These are phyloP conservation scores for Artomyces pyxidatus DNA, from an alignment of 768 basidiomycete genomes.

Conservation along the genomic window DNA sequence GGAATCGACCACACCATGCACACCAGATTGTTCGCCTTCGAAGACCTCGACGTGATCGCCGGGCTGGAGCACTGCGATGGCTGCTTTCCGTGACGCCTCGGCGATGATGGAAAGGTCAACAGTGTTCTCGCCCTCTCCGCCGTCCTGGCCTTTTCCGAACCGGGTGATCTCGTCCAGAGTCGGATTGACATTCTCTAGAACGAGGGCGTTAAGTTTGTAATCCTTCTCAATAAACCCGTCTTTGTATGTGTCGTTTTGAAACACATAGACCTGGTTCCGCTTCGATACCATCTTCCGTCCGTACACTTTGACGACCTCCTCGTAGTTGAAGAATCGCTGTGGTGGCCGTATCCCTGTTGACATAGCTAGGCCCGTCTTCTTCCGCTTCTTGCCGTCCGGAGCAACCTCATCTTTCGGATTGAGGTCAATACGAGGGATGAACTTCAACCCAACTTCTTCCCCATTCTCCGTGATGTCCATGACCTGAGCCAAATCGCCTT, in stretches of 20 bases:
- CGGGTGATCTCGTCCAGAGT: slow-evolving; percentile 94
- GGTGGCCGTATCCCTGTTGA: slow-evolving; percentile 66
- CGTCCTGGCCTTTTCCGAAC: slow-evolving; percentile 73
- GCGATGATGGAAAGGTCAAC: slow-evolving; percentile 89
- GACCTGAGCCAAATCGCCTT: slow-evolving; percentile 92
- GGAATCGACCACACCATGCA: slow-evolving; percentile 87
- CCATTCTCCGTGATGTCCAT: slow-evolving; percentile 90
- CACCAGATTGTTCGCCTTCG: slow-evolving; percentile 91
- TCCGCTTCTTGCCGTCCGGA: slow-evolving; percentile 68
- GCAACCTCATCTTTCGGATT: slow-evolving; percentile 77
- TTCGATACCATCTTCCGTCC: slow-evolving; percentile 70
- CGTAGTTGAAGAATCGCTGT: slow-evolving; percentile 87
- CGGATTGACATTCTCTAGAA: slow-evolving; percentile 85
- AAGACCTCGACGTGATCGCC: slow-evolving; percentile 97
- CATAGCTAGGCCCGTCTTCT: slow-evolving; percentile 47
- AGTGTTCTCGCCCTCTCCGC: slow-evolving; percentile 53
- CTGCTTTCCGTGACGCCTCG: slow-evolving; percentile 84
- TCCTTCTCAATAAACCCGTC: slow-evolving; percentile 97
- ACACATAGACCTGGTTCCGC: slow-evolving; percentile 70
- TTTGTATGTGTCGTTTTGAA: slow-evolving; percentile 88
- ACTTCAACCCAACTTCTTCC: slow-evolving; percentile 87
- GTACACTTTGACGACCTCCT: slow-evolving; percentile 84
- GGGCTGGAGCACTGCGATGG: slow-evolving; percentile 91
- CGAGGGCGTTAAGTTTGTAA: slow-evolving; percentile 71
- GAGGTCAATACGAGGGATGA: slow-evolving; percentile 96